phyloP scores from a whole-genome alignment of 176 grass and related monocot species.

The Oryza brachyantha region DNA sequence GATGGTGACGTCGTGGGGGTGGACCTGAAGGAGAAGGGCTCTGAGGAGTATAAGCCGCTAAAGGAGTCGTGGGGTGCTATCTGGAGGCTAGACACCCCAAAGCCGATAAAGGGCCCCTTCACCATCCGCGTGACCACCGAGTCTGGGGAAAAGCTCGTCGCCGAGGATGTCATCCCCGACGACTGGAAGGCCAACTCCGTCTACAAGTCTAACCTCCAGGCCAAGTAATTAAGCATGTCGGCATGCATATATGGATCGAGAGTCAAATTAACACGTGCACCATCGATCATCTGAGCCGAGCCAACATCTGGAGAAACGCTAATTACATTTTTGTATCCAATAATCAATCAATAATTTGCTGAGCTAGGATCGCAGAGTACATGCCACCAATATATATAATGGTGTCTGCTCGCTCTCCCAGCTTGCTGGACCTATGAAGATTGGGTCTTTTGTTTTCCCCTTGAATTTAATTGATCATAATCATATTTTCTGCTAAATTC shows the following conservation, averaged over 20 bases:
- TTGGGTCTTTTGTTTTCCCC: no score
- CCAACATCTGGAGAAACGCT: no score
- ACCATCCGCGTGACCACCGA: conserved; percentile 43
- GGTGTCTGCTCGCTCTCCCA: no score
- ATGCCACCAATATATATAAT: no score
- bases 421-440: no score
- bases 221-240: neutral
- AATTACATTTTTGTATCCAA: no score
- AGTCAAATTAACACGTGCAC: no score
- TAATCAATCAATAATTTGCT: neutral
- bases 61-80: conserved; percentile 58
- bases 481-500: no score
- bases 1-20: conserved; percentile 47
- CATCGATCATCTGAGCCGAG: no score
- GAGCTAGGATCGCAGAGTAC: neutral
- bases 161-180: conserved; percentile 33
- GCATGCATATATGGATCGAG: no score
- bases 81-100: conserved; percentile 45
- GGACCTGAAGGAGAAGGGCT: conserved; percentile 39
- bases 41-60: conserved; percentile 17
- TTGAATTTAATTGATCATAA: no score
- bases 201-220: conserved; percentile 19
- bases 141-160: no score
- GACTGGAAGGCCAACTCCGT: conserved; percentile 37
- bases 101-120: conserved; percentile 36